Conservation (phyloP, 371 early-diverging fungal genomes). For the Mortierella sp. region DNA sequence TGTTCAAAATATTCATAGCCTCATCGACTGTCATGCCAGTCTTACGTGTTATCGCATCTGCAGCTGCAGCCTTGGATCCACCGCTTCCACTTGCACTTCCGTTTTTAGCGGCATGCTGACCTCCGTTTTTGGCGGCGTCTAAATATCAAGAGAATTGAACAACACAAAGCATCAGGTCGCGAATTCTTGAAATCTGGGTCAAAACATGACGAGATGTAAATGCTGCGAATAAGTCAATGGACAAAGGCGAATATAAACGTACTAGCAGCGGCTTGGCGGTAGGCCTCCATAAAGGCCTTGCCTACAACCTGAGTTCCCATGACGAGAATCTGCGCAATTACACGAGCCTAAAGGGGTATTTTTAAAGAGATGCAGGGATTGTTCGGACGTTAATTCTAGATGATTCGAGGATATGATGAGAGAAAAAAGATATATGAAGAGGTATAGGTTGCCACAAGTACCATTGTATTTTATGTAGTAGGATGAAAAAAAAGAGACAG, state of each 20-base stretch:
- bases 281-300: constrained; percentile 94
- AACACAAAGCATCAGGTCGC: neutral
- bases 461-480: constrained; percentile 10
- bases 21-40: constrained; percentile 94
- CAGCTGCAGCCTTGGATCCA: constrained; percentile 66
- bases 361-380: no score
- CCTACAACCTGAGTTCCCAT: constrained; percentile 90
- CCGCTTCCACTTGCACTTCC: constrained; percentile 66
- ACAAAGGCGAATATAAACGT: constrained; percentile 53
- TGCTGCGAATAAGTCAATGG: no score
- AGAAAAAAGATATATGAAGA: no score
- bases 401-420: no score
- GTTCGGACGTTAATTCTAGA: no score
- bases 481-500: neutral
- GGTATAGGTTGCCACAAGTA: neutral
- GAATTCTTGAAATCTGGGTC: neutral
- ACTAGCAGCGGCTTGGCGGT: constrained; percentile 93
- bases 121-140: no score
- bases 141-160: constrained; percentile 3
- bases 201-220: neutral
- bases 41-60: constrained; percentile 83
- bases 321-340: constrained; percentile 90
- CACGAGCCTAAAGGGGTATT: constrained; percentile 63
- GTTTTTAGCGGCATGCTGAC: constrained; percentile 68
- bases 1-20: constrained; percentile 92